phyloP scores from a whole-genome alignment of 2,329 filamentous ascomycete genomes.

The Aspergillus quadricinctus region DNA sequence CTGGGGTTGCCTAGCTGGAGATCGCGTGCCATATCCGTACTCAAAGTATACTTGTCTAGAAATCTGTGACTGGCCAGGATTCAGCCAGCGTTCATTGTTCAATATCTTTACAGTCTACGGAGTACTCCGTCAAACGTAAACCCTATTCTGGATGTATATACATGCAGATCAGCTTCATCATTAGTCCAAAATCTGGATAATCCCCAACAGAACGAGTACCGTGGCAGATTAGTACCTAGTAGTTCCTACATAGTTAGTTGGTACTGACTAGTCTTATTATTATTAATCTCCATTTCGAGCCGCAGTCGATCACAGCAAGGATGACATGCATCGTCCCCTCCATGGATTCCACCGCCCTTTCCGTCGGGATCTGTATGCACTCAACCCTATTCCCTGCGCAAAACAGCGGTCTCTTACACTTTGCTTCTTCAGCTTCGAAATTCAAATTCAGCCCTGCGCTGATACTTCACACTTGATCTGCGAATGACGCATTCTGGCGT shows the following conservation, averaged over 20 bases:
- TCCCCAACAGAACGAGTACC: neutral
- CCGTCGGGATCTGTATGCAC: constrained; percentile 1
- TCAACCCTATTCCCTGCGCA: constrained; percentile 3
- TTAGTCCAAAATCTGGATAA: neutral
- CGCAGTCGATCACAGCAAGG: neutral
- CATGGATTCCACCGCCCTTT: constrained; percentile 7
- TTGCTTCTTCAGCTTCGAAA: neutral
- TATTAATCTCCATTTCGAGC: neutral
- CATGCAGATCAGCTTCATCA: neutral
- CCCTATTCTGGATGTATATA: neutral
- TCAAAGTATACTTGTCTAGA: neutral
- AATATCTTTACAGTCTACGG: no score
- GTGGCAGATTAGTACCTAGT: neutral
- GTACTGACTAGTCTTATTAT: neutral
- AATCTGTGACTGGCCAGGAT: no score
- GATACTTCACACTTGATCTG: neutral
- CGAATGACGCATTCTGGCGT: no score
- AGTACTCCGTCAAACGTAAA: neutral
- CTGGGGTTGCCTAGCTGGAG: neutral
- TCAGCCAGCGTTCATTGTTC: no score
- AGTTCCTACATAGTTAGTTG: no score
- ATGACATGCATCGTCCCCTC: neutral
- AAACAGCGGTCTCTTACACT: constrained; percentile 2
- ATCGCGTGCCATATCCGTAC: neutral
- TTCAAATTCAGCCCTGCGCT: neutral